Evolutionary conservation across 1,139 yeast species (phyloP).

Genomic region (Sugiyamaella xylanicola): DNA sequence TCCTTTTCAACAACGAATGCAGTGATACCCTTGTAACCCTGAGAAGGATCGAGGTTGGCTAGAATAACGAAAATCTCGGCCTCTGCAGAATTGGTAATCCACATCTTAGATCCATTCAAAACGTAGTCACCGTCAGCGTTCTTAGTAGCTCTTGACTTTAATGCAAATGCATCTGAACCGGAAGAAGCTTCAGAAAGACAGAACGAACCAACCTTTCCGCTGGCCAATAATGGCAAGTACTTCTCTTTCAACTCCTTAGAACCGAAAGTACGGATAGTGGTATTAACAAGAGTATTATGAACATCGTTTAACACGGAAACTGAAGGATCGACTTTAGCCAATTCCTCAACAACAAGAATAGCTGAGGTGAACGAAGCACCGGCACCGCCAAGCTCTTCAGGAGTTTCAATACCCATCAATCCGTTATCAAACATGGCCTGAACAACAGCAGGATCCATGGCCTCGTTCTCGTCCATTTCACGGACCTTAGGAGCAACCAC

Average conservation of each 20-base stretch:
- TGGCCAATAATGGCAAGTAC: slow-evolving; percentile 46
- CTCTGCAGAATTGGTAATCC: slow-evolving; percentile 51
- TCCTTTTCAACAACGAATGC: slow-evolving; percentile 48
- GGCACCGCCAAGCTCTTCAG: slow-evolving; percentile 50
- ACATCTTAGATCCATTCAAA: slow-evolving; percentile 48
- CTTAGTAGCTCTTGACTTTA: slow-evolving; percentile 44
- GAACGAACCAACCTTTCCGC: slow-evolving; percentile 46
- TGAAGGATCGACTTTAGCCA: slow-evolving; percentile 49
- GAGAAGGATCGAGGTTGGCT: slow-evolving; percentile 47
- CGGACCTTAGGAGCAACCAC: slow-evolving; percentile 47
- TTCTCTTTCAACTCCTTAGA: slow-evolving; percentile 43
- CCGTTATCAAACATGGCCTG: slow-evolving; percentile 47
- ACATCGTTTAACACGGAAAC: slow-evolving; percentile 50
- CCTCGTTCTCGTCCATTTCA: slow-evolving; percentile 49
- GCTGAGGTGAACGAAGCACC: slow-evolving; percentile 51
- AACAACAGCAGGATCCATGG: slow-evolving; percentile 45
- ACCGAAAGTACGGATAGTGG: slow-evolving; percentile 47
- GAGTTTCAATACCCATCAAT: slow-evolving; percentile 50
- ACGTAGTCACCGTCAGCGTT: slow-evolving; percentile 45
- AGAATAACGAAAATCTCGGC: slow-evolving; percentile 49
- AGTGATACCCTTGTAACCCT: slow-evolving; percentile 52
- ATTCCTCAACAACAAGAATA: slow-evolving; percentile 48
- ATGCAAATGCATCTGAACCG: slow-evolving; percentile 51
- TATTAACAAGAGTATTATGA: slow-evolving; percentile 49
- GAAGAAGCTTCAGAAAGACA: slow-evolving; percentile 48